phyloP scores from a whole-genome alignment of 768 basidiomycete genomes.

The Mycena maculata region DNA sequence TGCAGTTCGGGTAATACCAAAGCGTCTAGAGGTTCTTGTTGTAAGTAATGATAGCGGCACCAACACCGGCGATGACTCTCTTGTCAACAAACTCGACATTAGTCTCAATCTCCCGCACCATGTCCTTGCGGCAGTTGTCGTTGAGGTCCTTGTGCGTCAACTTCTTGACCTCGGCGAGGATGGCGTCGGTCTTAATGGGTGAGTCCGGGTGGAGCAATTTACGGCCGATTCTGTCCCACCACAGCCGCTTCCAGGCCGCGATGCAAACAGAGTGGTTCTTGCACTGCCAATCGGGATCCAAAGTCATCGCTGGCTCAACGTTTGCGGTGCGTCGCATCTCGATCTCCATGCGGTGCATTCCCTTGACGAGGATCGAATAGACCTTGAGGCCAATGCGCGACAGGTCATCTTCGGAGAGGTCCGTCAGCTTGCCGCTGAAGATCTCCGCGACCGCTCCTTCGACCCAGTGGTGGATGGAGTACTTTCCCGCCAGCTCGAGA shows the following conservation, averaged over 20 bases:
- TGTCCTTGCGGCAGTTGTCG: neutral
- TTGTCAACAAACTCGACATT: no score
- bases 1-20: no score
- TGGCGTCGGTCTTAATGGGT: neutral
- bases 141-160: neutral
- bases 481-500: neutral
- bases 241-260: neutral
- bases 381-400: neutral
- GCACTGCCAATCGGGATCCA: neutral
- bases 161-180: neutral
- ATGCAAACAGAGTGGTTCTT: neutral
- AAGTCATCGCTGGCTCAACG: neutral
- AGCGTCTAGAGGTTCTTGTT: neutral
- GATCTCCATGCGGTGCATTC: neutral
- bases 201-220: neutral
- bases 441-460: neutral
- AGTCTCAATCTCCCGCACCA: no score
- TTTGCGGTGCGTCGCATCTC: neutral
- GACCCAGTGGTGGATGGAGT: neutral
- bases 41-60: neutral
- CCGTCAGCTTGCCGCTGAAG: neutral
- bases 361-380: neutral
- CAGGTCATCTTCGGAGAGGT: neutral
- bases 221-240: neutral
- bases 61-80: neutral